Percentiles rank a stretch among this genome's conserved stretches.
These are phyloP conservation scores for Claviceps sp. DNA, from an alignment of 2,329 filamentous ascomycete species.

Conservation along the genomic window DNA sequence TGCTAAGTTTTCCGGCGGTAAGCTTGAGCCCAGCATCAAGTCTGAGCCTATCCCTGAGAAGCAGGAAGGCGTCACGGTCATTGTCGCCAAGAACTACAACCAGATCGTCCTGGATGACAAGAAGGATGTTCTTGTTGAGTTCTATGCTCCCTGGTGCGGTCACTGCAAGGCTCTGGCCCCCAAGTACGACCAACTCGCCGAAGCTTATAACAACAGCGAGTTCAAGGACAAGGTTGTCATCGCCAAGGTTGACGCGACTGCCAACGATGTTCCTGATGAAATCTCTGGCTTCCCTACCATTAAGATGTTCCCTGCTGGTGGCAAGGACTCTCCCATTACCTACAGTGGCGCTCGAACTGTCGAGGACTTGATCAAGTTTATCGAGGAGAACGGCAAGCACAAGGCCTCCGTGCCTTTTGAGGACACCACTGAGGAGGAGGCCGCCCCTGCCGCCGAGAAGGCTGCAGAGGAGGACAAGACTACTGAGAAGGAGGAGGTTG, in stretches of 20 bases:
- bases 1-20: constrained; percentile 71
- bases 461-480: constrained; percentile 29
- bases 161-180: constrained; percentile 98
- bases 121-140: constrained; percentile 96
- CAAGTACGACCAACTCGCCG: constrained; percentile 86
- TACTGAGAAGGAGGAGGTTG: constrained; percentile 24
- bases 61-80: constrained; percentile 77
- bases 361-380: constrained; percentile 82
- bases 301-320: constrained; percentile 89
- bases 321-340: constrained; percentile 72
- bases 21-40: constrained; percentile 93
- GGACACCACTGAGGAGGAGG: constrained; percentile 44
- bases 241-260: constrained; percentile 93
- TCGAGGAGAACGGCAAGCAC: constrained; percentile 91
- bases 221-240: constrained; percentile 77
- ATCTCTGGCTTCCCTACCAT: constrained; percentile 98
- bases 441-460: constrained; percentile 38
- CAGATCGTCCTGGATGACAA: constrained; percentile 80
- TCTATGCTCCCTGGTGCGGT: constrained; percentile 98
- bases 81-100: constrained; percentile 91
- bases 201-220: constrained; percentile 62
- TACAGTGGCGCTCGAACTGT: constrained; percentile 81
- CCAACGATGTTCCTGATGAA: constrained; percentile 93
- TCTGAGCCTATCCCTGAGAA: constrained; percentile 92
- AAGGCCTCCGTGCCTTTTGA: constrained; percentile 52